These are phyloP conservation scores for Limnanthes douglasii DNA, from an alignment of 345 rosid species.

Conservation along the genomic window DNA sequence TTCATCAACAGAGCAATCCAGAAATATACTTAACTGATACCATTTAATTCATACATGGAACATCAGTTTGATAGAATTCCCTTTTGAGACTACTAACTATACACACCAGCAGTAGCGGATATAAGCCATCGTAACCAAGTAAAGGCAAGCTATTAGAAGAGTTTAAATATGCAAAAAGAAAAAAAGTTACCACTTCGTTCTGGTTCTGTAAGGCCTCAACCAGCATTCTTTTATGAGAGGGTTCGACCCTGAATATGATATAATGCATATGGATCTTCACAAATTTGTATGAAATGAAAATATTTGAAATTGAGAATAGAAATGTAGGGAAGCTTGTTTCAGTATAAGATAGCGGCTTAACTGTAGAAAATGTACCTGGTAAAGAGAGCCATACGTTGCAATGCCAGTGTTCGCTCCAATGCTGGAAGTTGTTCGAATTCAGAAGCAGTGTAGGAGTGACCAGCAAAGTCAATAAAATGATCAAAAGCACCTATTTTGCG, in stretches of 20 bases:
- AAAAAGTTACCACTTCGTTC: conserved; percentile 81
- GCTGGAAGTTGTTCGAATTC: conserved; percentile 96
- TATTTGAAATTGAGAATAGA: not conserved
- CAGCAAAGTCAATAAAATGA: conserved; percentile 60
- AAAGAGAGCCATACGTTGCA: conserved; percentile 86
- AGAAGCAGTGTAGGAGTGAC: conserved; percentile 86
- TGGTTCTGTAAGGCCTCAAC: conserved; percentile 95
- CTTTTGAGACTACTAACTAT: too few species aligned
- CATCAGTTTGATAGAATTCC: too few species aligned
- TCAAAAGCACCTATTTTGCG: conserved; percentile 95
- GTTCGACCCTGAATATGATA: conserved; percentile 87
- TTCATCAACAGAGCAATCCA: too few species aligned
- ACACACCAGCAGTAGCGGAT: too few species aligned
- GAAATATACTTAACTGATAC: too few species aligned
- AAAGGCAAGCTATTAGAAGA: not conserved
- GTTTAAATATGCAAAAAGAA: not conserved
- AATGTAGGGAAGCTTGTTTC: too few species aligned
- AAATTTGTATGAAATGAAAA: conserved; percentile 5
- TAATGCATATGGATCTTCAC: conserved; percentile 2
- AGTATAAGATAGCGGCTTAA: conserved; percentile 3
- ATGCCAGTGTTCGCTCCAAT: conserved; percentile 65
- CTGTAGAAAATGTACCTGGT: conserved; percentile 34
- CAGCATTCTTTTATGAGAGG: conserved; percentile 95
- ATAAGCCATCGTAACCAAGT: too few species aligned
- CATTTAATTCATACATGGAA: too few species aligned